phyloP scores from a whole-genome alignment of 2,329 filamentous ascomycete genomes.

The Tolypocladium ophioglossoides region DNA sequence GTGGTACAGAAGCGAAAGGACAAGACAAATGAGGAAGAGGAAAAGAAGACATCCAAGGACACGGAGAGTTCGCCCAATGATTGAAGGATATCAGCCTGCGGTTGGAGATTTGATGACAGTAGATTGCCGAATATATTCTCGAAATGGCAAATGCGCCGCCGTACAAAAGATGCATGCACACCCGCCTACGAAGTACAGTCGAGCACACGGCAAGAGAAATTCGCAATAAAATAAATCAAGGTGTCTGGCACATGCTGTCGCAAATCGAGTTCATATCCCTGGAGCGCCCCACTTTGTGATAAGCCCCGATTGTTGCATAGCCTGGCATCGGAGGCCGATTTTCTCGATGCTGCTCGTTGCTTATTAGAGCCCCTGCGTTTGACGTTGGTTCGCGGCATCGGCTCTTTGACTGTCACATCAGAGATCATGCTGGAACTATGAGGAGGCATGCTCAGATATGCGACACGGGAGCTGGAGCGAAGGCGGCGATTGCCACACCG shows the following conservation, averaged over 20 bases:
- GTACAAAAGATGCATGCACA: not conserved
- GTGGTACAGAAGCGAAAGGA: conserved; percentile 93
- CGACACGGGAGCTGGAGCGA: conserved; percentile 19
- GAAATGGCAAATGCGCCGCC: not conserved
- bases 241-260: not conserved
- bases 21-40: conserved; percentile 52
- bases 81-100: not conserved
- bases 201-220: not conserved
- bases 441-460: conserved; percentile 26
- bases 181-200: not conserved
- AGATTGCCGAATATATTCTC: not conserved
- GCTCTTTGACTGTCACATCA: not conserved
- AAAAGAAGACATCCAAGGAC: conserved; percentile 27
- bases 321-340: not conserved
- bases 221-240: not conserved
- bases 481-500: conserved; percentile 15
- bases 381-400: not conserved
- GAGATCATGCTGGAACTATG: conserved; percentile 15
- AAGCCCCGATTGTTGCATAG: conserved; percentile 15
- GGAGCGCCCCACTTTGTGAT: conserved; percentile 2
- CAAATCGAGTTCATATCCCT: not conserved
- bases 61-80: conserved; percentile 11
- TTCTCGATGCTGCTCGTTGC: not conserved
- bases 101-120: not conserved
- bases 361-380: not conserved